Evolutionary conservation across 257 asterid species (phyloP).

Genomic region (Nyctanthes arbortristis): DNA sequence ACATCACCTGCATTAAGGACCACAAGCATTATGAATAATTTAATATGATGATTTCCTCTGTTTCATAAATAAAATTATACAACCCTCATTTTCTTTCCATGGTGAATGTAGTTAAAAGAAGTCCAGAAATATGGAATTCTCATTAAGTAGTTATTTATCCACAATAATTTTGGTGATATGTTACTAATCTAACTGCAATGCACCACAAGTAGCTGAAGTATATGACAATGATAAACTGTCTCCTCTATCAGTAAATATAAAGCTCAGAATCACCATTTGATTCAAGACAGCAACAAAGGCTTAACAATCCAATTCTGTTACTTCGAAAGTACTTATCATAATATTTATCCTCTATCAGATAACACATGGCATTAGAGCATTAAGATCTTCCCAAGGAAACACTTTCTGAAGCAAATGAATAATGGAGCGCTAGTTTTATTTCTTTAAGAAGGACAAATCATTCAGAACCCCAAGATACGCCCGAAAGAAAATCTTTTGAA

Average conservation of each 20-base stretch:
- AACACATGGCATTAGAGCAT: neutral
- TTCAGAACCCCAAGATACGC: no score
- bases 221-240: neutral
- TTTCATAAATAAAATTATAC: neutral
- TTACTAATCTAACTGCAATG: neutral
- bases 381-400: neutral
- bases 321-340: neutral
- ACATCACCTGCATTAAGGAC: neutral
- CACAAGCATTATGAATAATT: neutral
- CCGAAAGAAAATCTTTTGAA: no score
- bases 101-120: neutral
- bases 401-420: neutral
- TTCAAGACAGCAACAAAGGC: neutral
- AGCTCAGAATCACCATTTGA: neutral
- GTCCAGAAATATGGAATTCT: neutral
- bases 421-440: neutral
- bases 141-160: neutral
- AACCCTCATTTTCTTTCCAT: neutral
- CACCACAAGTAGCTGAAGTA: neutral
- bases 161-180: neutral
- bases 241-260: neutral
- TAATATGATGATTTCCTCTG: neutral
- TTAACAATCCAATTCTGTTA: neutral
- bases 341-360: neutral
- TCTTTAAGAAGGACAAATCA: no score